Percentiles rank a stretch among this genome's conserved stretches.
phyloP scores from a whole-genome alignment of 83 land plant species.

The Picea mariana region DNA sequence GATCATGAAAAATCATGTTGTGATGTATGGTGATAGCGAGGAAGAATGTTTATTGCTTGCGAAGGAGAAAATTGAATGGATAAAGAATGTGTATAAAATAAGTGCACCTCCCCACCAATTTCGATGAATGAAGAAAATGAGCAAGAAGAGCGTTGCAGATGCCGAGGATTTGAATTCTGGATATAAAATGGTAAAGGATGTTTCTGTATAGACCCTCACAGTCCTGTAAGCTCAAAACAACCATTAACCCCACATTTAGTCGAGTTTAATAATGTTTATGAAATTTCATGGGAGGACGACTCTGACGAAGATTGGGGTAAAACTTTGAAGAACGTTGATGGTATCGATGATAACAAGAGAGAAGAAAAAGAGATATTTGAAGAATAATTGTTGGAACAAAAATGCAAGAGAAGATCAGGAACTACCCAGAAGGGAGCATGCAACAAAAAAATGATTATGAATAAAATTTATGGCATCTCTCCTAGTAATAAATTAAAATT shows the following conservation, averaged over 20 bases:
- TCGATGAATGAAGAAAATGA: conserved; percentile 28
- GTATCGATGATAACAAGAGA: conserved; percentile 32
- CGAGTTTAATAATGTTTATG: not conserved
- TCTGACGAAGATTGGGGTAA: conserved; percentile 23
- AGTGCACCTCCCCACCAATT: conserved; percentile 20
- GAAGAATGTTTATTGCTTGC: conserved; percentile 60
- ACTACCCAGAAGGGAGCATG: conserved; percentile 22
- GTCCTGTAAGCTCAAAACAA: not conserved
- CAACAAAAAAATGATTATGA: not conserved
- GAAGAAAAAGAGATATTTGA: conserved; percentile 29
- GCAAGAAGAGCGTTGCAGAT: conserved; percentile 7
- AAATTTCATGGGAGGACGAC: conserved; percentile 18
- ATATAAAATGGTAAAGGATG: not conserved
- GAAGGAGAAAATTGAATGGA: conserved; percentile 78
- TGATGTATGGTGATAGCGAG: conserved; percentile 82
- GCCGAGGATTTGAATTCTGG: not conserved
- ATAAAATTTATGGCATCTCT: too few relatives aligned
- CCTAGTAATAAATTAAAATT: conserved; percentile 15
- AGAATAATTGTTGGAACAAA: conserved; percentile 30
- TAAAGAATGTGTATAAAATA: conserved; percentile 24
- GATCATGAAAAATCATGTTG: conserved; percentile 47
- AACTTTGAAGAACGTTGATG: conserved; percentile 53
- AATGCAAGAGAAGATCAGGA: conserved; percentile 31
- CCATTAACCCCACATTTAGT: conserved; percentile 5
- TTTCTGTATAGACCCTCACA: not conserved